Conservation (phyloP, 441 rosid species). For the Sinapis alba region DNA sequence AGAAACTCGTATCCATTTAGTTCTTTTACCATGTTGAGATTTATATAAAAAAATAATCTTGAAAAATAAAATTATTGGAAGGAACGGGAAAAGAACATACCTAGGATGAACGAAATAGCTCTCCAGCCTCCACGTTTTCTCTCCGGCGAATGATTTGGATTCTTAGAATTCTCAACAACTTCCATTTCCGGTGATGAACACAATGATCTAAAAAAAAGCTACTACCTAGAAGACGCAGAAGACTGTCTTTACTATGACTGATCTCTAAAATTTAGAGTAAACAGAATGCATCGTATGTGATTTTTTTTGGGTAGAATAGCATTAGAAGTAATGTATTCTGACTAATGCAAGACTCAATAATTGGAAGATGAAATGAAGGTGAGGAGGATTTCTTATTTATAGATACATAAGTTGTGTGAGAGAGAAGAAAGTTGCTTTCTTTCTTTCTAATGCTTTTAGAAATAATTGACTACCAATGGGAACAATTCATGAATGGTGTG, state of each 20-base stretch:
- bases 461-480: no score
- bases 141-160: constrained; percentile 1
- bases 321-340: background rate
- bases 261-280: background rate
- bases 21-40: constrained; percentile 22
- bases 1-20: background rate
- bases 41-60: background rate
- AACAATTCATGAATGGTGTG: no score
- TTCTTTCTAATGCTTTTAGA: background rate
- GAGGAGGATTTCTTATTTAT: constrained; percentile 18
- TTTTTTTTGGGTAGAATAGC: constrained; percentile 6
- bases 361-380: constrained; percentile 31
- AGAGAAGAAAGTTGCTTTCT: background rate
- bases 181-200: constrained; percentile 20
- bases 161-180: constrained; percentile 2
- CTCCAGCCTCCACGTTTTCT: constrained; percentile 74
- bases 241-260: background rate
- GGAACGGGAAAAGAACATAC: constrained; percentile 36
- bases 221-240: background rate
- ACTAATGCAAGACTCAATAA: constrained; percentile 11
- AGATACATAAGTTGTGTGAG: background rate
- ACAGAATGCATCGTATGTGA: background rate
- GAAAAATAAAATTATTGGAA: background rate
- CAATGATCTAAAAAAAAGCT: background rate
- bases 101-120: constrained; percentile 72